Evolutionary conservation across 2,329 filamentous ascomycete species (phyloP), one percentile per base, ranked within the genome.

Genomic region (Pseudocercospora macadamiae): DNA sequence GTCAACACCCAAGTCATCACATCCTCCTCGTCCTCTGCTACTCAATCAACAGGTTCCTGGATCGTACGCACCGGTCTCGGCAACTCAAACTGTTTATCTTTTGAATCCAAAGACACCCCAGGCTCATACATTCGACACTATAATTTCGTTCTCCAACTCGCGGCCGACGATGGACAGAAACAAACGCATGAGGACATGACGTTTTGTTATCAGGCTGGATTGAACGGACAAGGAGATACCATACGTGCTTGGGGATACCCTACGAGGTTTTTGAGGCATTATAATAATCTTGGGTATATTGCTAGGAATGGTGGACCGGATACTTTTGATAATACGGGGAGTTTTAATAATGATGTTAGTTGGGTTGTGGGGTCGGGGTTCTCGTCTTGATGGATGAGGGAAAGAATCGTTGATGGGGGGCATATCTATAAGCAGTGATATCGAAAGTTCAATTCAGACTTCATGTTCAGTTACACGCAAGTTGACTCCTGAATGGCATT

Each of bases 141-240:
- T 61, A 68, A 81, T 71, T 88, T 85, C 52, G 76, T 19, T 25
- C 80, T 88, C 0, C 47, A 70, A 30, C 63, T 87, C 45, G 71
- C 75, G 39, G 76, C 79, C 57, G 79, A 80, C 62, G 85, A 87
- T 61, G 79, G 79, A 54, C 76, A 75, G 55, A 85, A 86, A 75
- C 72, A 75, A 52, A 86, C 87, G 72, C 34, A 73, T 3, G 84
- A 88, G 64, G 85, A 88, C 48, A 83, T 85, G 6, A 88, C 86
- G 0, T 88, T 88, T 72, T 88, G 86, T 67, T 76, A 83, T 0
- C 77, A 82, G 69, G 58, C 77, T 0, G 81, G 80, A 0, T 72
- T 88, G 19, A 82, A 71, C 62, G 81, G 82, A 3, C 68, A 77
- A 42, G 83, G 82, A 5, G 80, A 61, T 61, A 79, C 83, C 0